Conservation (phyloP, 345 rosid genomes). For the Lenwebbia sp. region DNA sequence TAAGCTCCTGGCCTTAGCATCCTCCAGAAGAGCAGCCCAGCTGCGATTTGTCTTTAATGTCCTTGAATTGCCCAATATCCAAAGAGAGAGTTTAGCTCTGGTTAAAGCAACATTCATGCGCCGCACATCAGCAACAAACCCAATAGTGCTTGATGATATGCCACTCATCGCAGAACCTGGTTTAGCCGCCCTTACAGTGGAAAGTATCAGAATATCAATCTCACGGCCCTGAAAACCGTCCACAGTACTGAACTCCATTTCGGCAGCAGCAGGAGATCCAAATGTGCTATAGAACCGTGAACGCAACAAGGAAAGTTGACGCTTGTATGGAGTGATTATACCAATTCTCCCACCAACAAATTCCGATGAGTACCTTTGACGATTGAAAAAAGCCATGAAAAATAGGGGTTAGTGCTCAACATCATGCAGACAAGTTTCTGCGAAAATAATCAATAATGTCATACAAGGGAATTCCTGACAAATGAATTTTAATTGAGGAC, state of each 20-base stretch:
- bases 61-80: slow-evolving; percentile 83
- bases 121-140: slow-evolving; percentile 89
- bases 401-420: background rate
- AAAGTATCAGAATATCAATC: slow-evolving; percentile 79
- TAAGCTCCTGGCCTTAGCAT: slow-evolving; percentile 72
- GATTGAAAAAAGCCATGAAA: background rate
- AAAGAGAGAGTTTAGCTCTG: slow-evolving; percentile 85
- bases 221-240: slow-evolving; percentile 98
- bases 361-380: slow-evolving; percentile 62
- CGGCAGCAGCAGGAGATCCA: slow-evolving; percentile 61
- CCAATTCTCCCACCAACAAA: slow-evolving; percentile 78
- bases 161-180: slow-evolving; percentile 18
- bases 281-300: slow-evolving; percentile 60
- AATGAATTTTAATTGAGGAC: background rate
- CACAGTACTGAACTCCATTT: slow-evolving; percentile 89
- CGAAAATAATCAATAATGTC: background rate
- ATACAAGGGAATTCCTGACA: background rate
- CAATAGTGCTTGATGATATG: slow-evolving; percentile 48
- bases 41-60: slow-evolving; percentile 57
- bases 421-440: background rate
- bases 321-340: slow-evolving; percentile 79
- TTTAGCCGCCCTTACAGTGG: slow-evolving; percentile 83
- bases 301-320: slow-evolving; percentile 72
- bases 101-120: slow-evolving; percentile 98
- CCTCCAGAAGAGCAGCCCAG: slow-evolving; percentile 88